phyloP scores from a whole-genome alignment of 1,284 basidiomycete genomes.

The Moesziomyces aphidis region DNA sequence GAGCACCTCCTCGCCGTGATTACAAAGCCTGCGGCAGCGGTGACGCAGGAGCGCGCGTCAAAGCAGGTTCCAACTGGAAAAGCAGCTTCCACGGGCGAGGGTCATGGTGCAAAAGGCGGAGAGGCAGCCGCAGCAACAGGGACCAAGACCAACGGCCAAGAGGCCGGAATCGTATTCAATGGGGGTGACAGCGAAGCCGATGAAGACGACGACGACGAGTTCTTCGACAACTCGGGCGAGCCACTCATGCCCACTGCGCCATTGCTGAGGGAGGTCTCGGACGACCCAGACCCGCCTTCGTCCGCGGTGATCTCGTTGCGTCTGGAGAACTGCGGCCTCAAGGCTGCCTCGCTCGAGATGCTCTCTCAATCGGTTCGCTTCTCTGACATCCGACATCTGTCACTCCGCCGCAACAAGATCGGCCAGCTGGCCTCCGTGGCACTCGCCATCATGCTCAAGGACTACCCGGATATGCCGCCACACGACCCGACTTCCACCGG shows the following conservation, averaged over 20 bases:
- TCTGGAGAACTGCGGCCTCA: slow-evolving; percentile 61
- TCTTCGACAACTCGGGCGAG: slow-evolving; percentile 57
- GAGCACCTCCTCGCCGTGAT: slow-evolving; percentile 81
- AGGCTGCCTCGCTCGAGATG: slow-evolving; percentile 53
- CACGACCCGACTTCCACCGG: not conserved
- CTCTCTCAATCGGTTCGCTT: slow-evolving; percentile 58
- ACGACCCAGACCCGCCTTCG: slow-evolving; percentile 36
- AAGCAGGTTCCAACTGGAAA: slow-evolving; percentile 11
- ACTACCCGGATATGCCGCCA: slow-evolving; percentile 50
- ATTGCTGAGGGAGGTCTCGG: slow-evolving; percentile 46
- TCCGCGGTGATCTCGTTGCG: slow-evolving; percentile 58
- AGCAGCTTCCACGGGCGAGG: not conserved
- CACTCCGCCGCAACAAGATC: slow-evolving; percentile 61
- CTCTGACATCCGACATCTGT: slow-evolving; percentile 63
- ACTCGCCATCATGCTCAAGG: slow-evolving; percentile 56
- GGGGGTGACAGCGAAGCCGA: not conserved
- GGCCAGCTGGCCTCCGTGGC: slow-evolving; percentile 39
- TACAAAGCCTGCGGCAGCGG: slow-evolving; percentile 31
- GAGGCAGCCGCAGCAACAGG: not conserved
- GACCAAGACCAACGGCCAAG: not conserved
- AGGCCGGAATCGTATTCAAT: not conserved
- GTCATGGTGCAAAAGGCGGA: not conserved
- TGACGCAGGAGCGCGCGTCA: slow-evolving; percentile 7
- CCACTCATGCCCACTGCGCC: slow-evolving; percentile 61
- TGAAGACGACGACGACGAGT: slow-evolving; percentile 44